Base-by-base conservation (phyloP, 768 basidiomycete genomes). In the Favolaschia claudopus region DNA sequence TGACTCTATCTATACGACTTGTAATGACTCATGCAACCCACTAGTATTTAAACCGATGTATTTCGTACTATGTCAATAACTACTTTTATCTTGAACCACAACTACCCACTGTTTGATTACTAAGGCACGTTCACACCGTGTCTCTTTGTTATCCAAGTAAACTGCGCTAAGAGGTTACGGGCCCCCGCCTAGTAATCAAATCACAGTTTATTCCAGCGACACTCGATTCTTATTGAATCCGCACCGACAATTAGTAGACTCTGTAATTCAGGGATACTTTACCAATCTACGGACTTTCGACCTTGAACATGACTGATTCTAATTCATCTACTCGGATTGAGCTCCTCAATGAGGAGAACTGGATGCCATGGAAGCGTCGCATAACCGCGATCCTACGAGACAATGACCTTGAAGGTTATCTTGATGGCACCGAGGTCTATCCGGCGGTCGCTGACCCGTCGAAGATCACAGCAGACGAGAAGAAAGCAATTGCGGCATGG, bases 351-450 rank as follows among this genome's bases (percentile, higher is more conserved):
- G 58, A 60, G 49, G 48, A 38, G 10, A 50, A 50, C 17, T 44
- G 42, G 42, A 14, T 13, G 42, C 42, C 42, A 22, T 44, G 49
- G 45, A 56, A 59, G 48, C 38, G 51, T 39, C 58, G 42, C 43
- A 39, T 52, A 31, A 17, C 7, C 5, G 56, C 56, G 34, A 52
- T 58, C 38, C 56, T 58, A 27, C 48, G 50, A 32, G 48, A 58
- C 48, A 49, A 52, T 34, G 56, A 58, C 25, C 56, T 58, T 29
- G 56, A 58, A 39, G 29, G 50, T 44, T 58, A 44, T 34, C 25
- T 58, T 38, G 57, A 58, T 19, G 55, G 55, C 36, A n/a, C 48
- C 15, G 49, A 50, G 43, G 43, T 34, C 6, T 45, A 45, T 13
- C 58, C 58, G 31, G 34, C 42, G 32, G 31, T 40, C 31, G 58